Conservation (phyloP, 1,284 basidiomycete genomes). For the Ustilago curta region DNA sequence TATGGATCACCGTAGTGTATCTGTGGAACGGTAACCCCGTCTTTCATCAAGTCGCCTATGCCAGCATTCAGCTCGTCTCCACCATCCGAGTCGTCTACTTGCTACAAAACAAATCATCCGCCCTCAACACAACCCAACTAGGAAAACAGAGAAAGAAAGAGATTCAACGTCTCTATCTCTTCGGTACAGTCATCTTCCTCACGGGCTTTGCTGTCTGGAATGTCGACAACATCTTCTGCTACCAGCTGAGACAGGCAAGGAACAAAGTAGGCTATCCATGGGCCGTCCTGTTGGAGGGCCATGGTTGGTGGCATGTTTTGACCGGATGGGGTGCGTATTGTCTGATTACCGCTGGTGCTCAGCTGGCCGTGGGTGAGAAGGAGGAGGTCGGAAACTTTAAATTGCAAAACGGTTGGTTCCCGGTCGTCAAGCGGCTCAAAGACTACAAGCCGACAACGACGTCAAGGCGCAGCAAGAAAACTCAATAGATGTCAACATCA, state of each 20-base stretch:
- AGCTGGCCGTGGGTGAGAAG: slow-evolving; percentile 50
- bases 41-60: slow-evolving; percentile 73
- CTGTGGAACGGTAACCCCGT: slow-evolving; percentile 72
- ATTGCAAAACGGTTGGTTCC: slow-evolving; percentile 21
- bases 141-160: slow-evolving; percentile 23
- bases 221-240: slow-evolving; percentile 73
- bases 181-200: slow-evolving; percentile 64
- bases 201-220: slow-evolving; percentile 73
- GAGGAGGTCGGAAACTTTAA: slow-evolving; percentile 53
- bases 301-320: slow-evolving; percentile 73
- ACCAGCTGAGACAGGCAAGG: slow-evolving; percentile 46
- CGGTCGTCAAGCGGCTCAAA: slow-evolving; percentile 42
- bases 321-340: slow-evolving; percentile 72
- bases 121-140: slow-evolving; percentile 27
- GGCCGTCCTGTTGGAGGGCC: slow-evolving; percentile 60
- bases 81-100: slow-evolving; percentile 66
- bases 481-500: neutral
- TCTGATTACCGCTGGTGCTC: slow-evolving; percentile 67
- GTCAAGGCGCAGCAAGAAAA: slow-evolving; percentile 3
- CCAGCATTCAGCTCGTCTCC: slow-evolving; percentile 68
- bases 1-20: slow-evolving; percentile 66
- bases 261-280: slow-evolving; percentile 54
- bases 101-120: slow-evolving; percentile 33
- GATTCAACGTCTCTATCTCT: slow-evolving; percentile 24
- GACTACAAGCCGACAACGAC: slow-evolving; percentile 13